Evolutionary conservation across 2,329 filamentous ascomycete genomes (phyloP).

Genomic region (Venturia aucupariae): DNA sequence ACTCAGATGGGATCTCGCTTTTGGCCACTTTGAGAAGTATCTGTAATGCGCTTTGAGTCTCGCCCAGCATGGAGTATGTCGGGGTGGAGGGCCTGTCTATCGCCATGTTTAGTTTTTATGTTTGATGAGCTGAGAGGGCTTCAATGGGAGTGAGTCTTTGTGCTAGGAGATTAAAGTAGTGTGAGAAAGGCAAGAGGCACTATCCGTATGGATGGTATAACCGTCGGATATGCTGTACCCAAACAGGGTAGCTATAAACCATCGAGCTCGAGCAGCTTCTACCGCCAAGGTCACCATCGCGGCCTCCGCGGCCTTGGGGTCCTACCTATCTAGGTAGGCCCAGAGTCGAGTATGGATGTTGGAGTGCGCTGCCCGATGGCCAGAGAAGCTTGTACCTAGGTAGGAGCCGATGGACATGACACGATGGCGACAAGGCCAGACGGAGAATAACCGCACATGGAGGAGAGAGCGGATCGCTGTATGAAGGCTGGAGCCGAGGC

Average conservation of each 20-base stretch:
- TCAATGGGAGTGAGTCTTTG: background rate
- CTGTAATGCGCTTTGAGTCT: slow-evolving; percentile 26
- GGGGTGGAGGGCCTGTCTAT: slow-evolving; percentile 7
- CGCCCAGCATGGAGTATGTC: slow-evolving; percentile 25
- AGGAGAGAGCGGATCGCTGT: too few species aligned
- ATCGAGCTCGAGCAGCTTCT: background rate
- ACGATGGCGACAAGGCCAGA: too few species aligned
- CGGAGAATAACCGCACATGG: too few species aligned
- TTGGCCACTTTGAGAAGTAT: slow-evolving; percentile 25
- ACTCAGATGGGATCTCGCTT: slow-evolving; percentile 27
- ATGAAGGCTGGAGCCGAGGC: background rate
- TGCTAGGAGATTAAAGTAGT: background rate
- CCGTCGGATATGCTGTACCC: background rate
- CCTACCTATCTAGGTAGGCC: too few species aligned
- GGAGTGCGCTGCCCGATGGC: slow-evolving; percentile 2
- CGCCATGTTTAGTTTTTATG: background rate
- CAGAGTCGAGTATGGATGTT: background rate
- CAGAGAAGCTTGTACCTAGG: background rate
- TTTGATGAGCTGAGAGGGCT: slow-evolving; percentile 5
- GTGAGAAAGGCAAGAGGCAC: background rate
- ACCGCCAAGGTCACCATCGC: background rate
- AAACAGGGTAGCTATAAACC: background rate
- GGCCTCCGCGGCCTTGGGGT: slow-evolving; percentile 8
- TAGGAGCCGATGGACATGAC: background rate
- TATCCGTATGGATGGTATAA: background rate